A percentile compares a stretch with the other conserved stretches of the same genome.
Conservation (phyloP, 2,329 filamentous ascomycete species). For the Xylariaceae sp. region DNA sequence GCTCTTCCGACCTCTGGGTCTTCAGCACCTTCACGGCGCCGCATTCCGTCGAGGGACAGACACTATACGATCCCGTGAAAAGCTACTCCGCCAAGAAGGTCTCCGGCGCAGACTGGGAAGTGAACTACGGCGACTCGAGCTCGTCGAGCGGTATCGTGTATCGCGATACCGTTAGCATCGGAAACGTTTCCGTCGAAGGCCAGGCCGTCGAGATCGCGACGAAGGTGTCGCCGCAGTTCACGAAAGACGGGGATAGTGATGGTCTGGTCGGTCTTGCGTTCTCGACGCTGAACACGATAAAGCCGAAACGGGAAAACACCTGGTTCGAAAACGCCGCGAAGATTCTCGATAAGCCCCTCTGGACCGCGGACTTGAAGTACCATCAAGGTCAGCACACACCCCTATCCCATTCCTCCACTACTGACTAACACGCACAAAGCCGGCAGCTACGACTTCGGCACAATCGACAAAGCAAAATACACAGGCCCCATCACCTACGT, state of each 20-base stretch:
- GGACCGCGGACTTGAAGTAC: conserved; percentile 33
- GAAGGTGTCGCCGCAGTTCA: conserved; percentile 28
- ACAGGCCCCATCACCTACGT: conserved; percentile 32
- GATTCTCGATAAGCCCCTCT: conserved; percentile 28
- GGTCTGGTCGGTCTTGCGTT: conserved; percentile 34
- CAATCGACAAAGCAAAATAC: conserved; percentile 30
- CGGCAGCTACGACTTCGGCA: conserved; percentile 36
- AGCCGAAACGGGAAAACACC: conserved; percentile 26
- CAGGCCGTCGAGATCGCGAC: conserved; percentile 33
- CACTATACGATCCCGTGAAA: conserved; percentile 25
- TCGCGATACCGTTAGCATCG: conserved; percentile 29
- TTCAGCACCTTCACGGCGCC: conserved; percentile 27
- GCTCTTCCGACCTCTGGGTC: conserved; percentile 34
- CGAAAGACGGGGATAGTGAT: conserved; percentile 28
- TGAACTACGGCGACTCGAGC: conserved; percentile 32
- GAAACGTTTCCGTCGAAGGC: conserved; percentile 25
- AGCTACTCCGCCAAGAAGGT: conserved; percentile 26
- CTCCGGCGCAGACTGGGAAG: conserved; percentile 26
- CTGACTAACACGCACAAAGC: conserved; percentile 15
- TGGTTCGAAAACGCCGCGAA: conserved; percentile 32
- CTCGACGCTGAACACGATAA: conserved; percentile 31
- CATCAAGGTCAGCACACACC: conserved; percentile 9
- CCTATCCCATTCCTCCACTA: too few relatives aligned
- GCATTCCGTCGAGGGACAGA: conserved; percentile 23
- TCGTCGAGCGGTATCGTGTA: conserved; percentile 34